Evolutionary conservation across 768 basidiomycete species (phyloP).

Genomic region (Dioszegia crocea): DNA sequence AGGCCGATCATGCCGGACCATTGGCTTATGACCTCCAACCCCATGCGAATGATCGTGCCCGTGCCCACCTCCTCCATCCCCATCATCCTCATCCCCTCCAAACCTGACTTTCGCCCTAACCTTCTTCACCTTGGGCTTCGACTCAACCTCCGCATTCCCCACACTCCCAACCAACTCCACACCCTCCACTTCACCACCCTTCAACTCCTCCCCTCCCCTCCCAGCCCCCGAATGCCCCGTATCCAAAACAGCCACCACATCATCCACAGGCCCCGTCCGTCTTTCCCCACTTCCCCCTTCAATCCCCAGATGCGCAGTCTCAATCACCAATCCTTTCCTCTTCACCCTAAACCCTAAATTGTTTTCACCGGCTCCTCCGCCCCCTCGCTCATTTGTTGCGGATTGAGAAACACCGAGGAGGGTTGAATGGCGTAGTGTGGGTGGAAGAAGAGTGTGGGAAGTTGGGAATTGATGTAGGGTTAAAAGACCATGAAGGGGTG

Average conservation of each 20-base stretch:
- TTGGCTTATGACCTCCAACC: constrained; percentile 5
- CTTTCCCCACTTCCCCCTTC: constrained; percentile 51
- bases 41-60: constrained; percentile 14
- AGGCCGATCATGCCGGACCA: constrained; percentile 43
- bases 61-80: constrained; percentile 17
- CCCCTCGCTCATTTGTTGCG: constrained; percentile 53
- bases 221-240: background rate
- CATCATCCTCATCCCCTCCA: constrained; percentile 32
- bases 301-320: constrained; percentile 69
- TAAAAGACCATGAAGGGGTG: constrained; percentile 79
- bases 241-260: constrained; percentile 9
- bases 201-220: background rate
- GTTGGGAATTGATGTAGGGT: constrained; percentile 72
- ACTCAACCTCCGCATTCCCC: constrained; percentile 2
- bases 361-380: constrained; percentile 73
- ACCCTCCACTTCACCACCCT: constrained; percentile 4
- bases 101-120: constrained; percentile 36
- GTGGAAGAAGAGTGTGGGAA: constrained; percentile 66
- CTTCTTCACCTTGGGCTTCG: constrained; percentile 20
- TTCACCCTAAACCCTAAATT: constrained; percentile 93
- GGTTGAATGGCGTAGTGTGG: constrained; percentile 75
- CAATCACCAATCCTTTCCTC: constrained; percentile 77
- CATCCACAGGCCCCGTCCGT: constrained; percentile 37
- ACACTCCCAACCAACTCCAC: constrained; percentile 9
- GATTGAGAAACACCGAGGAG: constrained; percentile 67